Conservation (phyloP, 2,329 filamentous ascomycete genomes). For the Neodidymelliopsis sp. region DNA sequence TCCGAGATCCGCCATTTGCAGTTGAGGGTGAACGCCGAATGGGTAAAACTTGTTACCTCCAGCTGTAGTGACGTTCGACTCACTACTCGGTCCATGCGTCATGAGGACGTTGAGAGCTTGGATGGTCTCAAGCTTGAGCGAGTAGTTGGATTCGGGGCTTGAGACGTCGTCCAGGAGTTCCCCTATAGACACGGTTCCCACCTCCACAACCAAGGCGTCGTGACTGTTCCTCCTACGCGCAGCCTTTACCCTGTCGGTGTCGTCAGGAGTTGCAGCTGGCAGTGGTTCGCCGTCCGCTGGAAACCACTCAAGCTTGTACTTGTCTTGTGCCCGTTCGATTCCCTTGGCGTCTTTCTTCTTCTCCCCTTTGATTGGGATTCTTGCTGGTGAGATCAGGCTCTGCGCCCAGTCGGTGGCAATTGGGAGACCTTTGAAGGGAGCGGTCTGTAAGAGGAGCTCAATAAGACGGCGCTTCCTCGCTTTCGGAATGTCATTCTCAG, state of each 20-base stretch:
- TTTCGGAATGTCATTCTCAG: slow-evolving; percentile 46
- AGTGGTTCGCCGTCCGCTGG: slow-evolving; percentile 36
- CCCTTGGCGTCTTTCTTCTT: too few relatives aligned
- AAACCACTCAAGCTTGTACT: slow-evolving; percentile 30
- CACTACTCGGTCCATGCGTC: slow-evolving; percentile 56
- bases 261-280: slow-evolving; percentile 21
- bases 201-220: slow-evolving; percentile 27
- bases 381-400: slow-evolving; percentile 33
- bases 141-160: slow-evolving; percentile 52
- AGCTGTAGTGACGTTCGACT: slow-evolving; percentile 53
- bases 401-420: slow-evolving; percentile 52
- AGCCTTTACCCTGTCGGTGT: slow-evolving; percentile 20
- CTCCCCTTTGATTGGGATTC: slow-evolving; percentile 27
- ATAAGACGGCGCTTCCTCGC: slow-evolving; percentile 59
- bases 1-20: slow-evolving; percentile 53
- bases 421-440: slow-evolving; percentile 38
- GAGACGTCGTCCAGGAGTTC: slow-evolving; percentile 56
- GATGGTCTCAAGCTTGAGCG: slow-evolving; percentile 59
- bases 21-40: slow-evolving; percentile 55
- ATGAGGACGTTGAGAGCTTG: slow-evolving; percentile 67
- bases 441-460: slow-evolving; percentile 51
- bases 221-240: slow-evolving; percentile 31
- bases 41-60: slow-evolving; percentile 59
- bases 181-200: slow-evolving; percentile 34
- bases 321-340: slow-evolving; percentile 9